Percentiles rank a stretch among this genome's conserved stretches.
Conservation (phyloP, 768 basidiomycete genomes). For the Polyporus arcularius region DNA sequence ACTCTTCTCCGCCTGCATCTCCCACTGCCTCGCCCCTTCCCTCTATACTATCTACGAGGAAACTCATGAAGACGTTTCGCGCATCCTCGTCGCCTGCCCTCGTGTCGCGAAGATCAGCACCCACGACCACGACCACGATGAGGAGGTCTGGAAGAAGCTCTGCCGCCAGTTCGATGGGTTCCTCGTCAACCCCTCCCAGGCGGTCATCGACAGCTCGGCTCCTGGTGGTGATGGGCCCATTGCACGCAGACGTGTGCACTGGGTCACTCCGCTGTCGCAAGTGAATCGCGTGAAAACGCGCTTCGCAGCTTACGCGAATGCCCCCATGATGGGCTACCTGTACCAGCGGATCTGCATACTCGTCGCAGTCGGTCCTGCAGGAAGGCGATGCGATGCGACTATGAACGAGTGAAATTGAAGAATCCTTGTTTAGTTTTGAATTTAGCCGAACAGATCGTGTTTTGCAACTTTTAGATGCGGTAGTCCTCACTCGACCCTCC, state of each 20-base stretch:
- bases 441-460: too few relatives aligned
- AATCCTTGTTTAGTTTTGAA: too few relatives aligned
- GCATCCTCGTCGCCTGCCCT: conserved; percentile 34
- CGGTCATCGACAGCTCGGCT: background rate
- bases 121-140: conserved; percentile 30
- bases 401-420: too few relatives aligned
- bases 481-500: too few relatives aligned
- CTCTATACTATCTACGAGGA: conserved; percentile 13
- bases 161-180: conserved; percentile 10
- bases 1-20: conserved; percentile 9
- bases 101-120: conserved; percentile 29
- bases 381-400: background rate
- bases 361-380: conserved; percentile 1
- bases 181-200: conserved; percentile 10
- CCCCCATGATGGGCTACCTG: conserved; percentile 12
- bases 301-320: conserved; percentile 19
- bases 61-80: conserved; percentile 17
- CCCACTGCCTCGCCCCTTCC: background rate
- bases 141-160: conserved; percentile 11
- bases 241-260: conserved; percentile 3
- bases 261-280: conserved; percentile 10
- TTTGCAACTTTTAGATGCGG: too few relatives aligned
- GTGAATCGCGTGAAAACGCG: conserved; percentile 8
- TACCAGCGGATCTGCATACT: conserved; percentile 17
- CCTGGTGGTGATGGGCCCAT: background rate